Conservation (phyloP, 257 asterid genomes). For the Fraxinus americana region DNA sequence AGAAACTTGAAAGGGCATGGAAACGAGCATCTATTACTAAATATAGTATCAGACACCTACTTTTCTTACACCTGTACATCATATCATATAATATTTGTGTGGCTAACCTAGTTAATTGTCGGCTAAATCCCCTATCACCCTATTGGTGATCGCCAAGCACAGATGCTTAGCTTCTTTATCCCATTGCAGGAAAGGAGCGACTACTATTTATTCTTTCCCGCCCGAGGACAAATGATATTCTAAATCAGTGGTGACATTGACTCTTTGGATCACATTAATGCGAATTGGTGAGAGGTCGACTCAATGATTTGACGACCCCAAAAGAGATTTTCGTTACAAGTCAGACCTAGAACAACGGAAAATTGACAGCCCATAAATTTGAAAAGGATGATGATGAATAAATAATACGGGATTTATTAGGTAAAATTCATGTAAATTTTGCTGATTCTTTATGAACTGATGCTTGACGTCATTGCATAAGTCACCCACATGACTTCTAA, state of each 20-base stretch:
- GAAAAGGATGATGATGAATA: neutral
- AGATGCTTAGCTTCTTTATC: no score
- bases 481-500: conserved; percentile 42
- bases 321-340: no score
- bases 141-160: neutral
- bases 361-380: no score
- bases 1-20: neutral
- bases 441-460: neutral
- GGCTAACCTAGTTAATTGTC: neutral
- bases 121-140: neutral
- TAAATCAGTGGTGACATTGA: no score
- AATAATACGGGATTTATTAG: neutral
- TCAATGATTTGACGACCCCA: no score
- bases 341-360: no score
- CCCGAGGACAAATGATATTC: no score
- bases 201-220: no score
- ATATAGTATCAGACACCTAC: neutral
- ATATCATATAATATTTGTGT: neutral
- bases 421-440: neutral
- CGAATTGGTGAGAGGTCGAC: no score
- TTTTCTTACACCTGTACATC: neutral
- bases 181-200: no score
- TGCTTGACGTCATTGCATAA: conserved; percentile 30
- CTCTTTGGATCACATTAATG: no score
- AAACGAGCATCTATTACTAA: neutral